Evolutionary conservation across 2,329 filamentous ascomycete genomes (phyloP), one percentile per base, ranked within the genome.

Genomic region (Triangularia setosa): DNA sequence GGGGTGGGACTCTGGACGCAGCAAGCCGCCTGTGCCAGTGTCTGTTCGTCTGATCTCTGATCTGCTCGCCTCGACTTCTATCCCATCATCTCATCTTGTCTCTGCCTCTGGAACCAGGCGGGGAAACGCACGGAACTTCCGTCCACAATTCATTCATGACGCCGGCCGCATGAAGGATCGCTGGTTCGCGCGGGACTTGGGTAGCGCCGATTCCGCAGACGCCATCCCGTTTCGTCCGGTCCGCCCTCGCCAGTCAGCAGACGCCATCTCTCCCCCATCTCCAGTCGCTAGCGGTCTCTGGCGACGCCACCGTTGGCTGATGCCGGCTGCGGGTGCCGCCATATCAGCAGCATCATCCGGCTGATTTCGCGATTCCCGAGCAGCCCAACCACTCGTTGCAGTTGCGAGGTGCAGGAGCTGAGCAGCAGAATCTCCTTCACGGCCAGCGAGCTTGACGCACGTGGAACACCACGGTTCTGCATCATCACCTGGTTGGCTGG

Each of bases 91-190:
- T 28, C 52, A 24, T 55, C 52, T 55, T 23, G 12, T 55, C 52
- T 24, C 24, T 25, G 18, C 21, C 48, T 25, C 48, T 25, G 48
- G 21, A 24, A 8, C 52, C 25, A 55, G 52, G 52, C 16, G 40
- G 40, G 40, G 40, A 48, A 18, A 48, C 40, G 40, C 40, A 48
- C 40, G 40, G 40, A 48, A 48, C 40, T 48, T 48, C 40, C 23
- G 16, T 16, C 23, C 23, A 16, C 7, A 16, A 16, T 7, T 12
- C 48, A 24, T 27, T 55, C 27, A 67, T 65, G 66, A 58, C 23
- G 58, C 58, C 40, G 40, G 40, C 58, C 58, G 63, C 64, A 64
- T 67, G 62, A 63, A 65, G 66, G 66, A 68, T 68, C 60, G 54
- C 61, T 64, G 60, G 60, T 61, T 63, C 40, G 58, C 40, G 58